phyloP scores from a whole-genome alignment of 2,329 filamentous ascomycete species.

The Aureobasidium musti region DNA sequence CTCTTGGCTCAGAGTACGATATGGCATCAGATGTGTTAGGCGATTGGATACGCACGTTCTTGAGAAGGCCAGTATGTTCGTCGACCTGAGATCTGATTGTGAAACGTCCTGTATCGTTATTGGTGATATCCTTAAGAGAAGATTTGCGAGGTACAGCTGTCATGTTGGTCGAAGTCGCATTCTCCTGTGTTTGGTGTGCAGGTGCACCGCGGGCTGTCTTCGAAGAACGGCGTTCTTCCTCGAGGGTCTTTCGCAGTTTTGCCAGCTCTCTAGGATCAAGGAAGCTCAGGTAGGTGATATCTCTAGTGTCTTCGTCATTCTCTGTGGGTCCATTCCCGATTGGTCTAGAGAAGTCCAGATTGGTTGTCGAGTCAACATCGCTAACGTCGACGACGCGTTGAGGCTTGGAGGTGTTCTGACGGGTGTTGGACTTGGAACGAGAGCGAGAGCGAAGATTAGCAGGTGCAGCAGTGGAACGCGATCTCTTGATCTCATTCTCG shows the following conservation, averaged over 20 bases:
- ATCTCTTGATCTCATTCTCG: slow-evolving; percentile 38
- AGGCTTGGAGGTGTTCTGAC: background rate
- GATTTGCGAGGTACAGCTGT: slow-evolving; percentile 55
- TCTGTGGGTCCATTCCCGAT: slow-evolving; percentile 33
- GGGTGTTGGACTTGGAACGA: slow-evolving; percentile 34
- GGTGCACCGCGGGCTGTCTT: slow-evolving; percentile 42
- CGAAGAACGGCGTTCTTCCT: slow-evolving; percentile 55
- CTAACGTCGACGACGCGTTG: slow-evolving; percentile 30
- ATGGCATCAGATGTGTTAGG: slow-evolving; percentile 40
- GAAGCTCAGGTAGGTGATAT: slow-evolving; percentile 58
- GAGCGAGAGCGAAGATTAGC: slow-evolving; percentile 26
- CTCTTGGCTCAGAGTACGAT: slow-evolving; percentile 38
- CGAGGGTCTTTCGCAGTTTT: slow-evolving; percentile 56
- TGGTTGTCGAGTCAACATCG: slow-evolving; percentile 35
- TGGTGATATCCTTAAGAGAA: slow-evolving; percentile 55
- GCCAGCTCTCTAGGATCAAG: slow-evolving; percentile 57
- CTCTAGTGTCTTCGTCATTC: slow-evolving; percentile 36
- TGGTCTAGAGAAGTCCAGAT: slow-evolving; percentile 31
- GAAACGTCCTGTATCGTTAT: slow-evolving; percentile 42
- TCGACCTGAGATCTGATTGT: slow-evolving; percentile 33
- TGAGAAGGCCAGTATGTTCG: slow-evolving; percentile 37
- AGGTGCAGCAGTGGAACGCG: slow-evolving; percentile 31
- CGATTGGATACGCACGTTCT: slow-evolving; percentile 43
- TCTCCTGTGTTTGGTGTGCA: slow-evolving; percentile 35
- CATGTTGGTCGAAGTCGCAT: slow-evolving; percentile 46